A percentile compares a stretch with the other conserved stretches of the same genome.
phyloP scores from a whole-genome alignment of 2,329 filamentous ascomycete genomes.

The Sclerotinia sclerotiorum region DNA sequence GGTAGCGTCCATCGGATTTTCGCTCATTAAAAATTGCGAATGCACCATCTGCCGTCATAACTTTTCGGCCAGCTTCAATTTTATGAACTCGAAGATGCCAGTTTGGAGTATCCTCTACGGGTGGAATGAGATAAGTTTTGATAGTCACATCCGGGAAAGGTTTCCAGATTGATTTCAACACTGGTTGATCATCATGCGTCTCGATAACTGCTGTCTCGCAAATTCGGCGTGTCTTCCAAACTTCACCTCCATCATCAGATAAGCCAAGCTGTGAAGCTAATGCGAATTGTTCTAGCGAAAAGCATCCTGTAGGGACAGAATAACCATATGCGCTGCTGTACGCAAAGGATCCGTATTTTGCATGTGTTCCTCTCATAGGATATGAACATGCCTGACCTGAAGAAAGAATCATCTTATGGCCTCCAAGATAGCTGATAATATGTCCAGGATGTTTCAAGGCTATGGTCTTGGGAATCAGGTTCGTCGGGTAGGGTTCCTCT shows the following conservation, averaged over 20 bases:
- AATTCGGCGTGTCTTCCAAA: constrained; percentile 73
- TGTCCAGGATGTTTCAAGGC: constrained; percentile 68
- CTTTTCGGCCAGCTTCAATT: constrained; percentile 57
- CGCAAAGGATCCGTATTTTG: constrained; percentile 78
- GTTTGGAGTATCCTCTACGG: constrained; percentile 56
- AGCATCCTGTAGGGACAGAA: constrained; percentile 72
- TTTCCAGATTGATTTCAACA: constrained; percentile 68
- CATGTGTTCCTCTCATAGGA: constrained; percentile 76
- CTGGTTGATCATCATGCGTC: constrained; percentile 52
- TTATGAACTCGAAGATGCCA: constrained; percentile 70
- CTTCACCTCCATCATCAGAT: constrained; percentile 74
- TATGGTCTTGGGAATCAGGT: constrained; percentile 58
- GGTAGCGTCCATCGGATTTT: constrained; percentile 49
- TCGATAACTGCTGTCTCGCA: constrained; percentile 65
- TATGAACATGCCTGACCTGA: constrained; percentile 82
- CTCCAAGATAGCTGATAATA: constrained; percentile 69
- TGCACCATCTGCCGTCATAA: constrained; percentile 72
- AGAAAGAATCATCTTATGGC: constrained; percentile 72
- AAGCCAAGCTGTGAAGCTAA: constrained; percentile 74
- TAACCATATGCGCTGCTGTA: constrained; percentile 77
- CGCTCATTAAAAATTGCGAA: constrained; percentile 66
- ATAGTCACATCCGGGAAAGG: constrained; percentile 69
- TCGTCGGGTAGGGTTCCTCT: constrained; percentile 60
- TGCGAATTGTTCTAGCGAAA: constrained; percentile 74
- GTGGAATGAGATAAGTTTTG: constrained; percentile 64